A percentile compares a stretch with the other conserved stretches of the same genome.
Evolutionary conservation across 495 filamentous ascomycete species (phyloP).

Genomic region (Podospora comata): DNA sequence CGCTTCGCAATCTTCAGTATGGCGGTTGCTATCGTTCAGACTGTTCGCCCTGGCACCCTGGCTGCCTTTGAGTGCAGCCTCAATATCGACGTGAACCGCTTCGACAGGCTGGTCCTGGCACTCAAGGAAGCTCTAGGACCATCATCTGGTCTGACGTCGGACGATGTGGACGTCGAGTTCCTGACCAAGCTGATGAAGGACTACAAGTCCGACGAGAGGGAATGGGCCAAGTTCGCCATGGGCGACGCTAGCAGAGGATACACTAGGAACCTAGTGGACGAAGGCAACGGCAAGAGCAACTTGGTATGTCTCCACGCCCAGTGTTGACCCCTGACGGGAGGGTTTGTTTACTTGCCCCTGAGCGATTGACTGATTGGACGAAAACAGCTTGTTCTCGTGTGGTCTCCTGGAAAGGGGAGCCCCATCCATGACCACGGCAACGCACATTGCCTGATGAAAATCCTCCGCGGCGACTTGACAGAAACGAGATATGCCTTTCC

Average conservation of each 20-base stretch:
- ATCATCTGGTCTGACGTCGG: slow-evolving; percentile 73
- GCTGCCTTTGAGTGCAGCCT: slow-evolving; percentile 15
- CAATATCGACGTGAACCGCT: slow-evolving; percentile 41
- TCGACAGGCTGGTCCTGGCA: slow-evolving; percentile 69
- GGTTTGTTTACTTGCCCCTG: slow-evolving; percentile 18
- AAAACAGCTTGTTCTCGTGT: slow-evolving; percentile 78
- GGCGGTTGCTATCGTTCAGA: slow-evolving; percentile 28
- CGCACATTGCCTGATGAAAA: slow-evolving; percentile 69
- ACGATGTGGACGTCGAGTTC: slow-evolving; percentile 68
- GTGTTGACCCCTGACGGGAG: slow-evolving; percentile 14
- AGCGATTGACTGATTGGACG: slow-evolving; percentile 4
- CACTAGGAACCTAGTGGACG: slow-evolving; percentile 85
- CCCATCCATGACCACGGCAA: slow-evolving; percentile 86
- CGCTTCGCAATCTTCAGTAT: slow-evolving; percentile 20
- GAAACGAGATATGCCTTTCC: slow-evolving; percentile 82
- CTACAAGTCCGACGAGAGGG: slow-evolving; percentile 61
- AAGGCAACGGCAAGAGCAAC: slow-evolving; percentile 89
- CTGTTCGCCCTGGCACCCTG: slow-evolving; percentile 5
- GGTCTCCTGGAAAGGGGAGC: slow-evolving; percentile 82
- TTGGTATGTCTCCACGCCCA: slow-evolving; percentile 52
- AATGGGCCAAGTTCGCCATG: slow-evolving; percentile 73
- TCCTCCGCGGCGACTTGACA: slow-evolving; percentile 71
- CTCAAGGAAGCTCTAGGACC: slow-evolving; percentile 70
- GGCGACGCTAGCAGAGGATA: slow-evolving; percentile 63
- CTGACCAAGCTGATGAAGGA: slow-evolving; percentile 65